Evolutionary conservation across 116 monocot genomes (phyloP), one percentile per base, ranked within the genome.

Genomic region (Posidonia oceanica): DNA sequence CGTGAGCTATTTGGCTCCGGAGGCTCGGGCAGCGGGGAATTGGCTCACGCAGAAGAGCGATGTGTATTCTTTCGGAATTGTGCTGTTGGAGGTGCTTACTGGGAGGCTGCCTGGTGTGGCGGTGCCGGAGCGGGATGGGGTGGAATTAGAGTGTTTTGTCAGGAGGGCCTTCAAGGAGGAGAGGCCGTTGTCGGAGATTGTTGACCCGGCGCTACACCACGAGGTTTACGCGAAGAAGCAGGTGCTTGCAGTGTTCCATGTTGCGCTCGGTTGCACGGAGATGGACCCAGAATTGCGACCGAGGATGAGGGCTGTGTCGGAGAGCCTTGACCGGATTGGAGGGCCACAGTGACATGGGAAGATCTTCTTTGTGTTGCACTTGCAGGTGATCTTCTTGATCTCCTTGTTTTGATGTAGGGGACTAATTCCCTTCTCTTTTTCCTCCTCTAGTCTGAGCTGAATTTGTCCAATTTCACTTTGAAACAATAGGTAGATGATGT

Each of bases 171-270:
- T 95, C 71, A 83, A 82, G 81, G 95, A 95, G 70, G 88, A 86
- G 60, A 56, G 83, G 70, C 84, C 95, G 6, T 65, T 95, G 36
- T 91, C 91, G 40, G 95, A 95, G 78, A 72, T 95, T 59, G 86
- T 95, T 4, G 95, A 95, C 73, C 88, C 91, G 2, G 44, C 83
- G 10, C 72, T 95, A 53, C 79, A 88, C 18, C 84, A 81, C 54
- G 91, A 95, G 81, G 95, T 95, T 18, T 79, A 95, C 42, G 91
- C 88, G 8, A 95, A 95, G 84, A 86, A 84, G 69, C 88, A 95
- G 80, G 95, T 95, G 48, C 81, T 95, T 15, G 86, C 88, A 0
- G 91, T 85, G 11, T 95, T 95, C 71, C 95, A 95, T 52, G 81
- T 88, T 22, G 95, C 95, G 0, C 81, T 95, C 3, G 86, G 86